These are phyloP conservation scores for Candida chilensis DNA, from an alignment of 805 yeast species.

Conservation along the genomic window DNA sequence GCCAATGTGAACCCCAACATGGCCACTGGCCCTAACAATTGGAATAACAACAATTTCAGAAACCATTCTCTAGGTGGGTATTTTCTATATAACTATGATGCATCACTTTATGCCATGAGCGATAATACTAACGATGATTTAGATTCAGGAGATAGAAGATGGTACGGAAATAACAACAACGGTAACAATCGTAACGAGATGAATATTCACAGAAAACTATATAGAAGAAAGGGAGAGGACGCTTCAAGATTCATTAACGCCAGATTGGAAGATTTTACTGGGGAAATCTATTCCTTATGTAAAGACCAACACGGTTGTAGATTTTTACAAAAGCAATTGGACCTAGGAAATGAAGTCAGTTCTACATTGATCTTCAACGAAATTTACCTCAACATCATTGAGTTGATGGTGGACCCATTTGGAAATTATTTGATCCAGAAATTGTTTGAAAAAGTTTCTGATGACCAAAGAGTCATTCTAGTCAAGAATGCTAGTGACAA, in stretches of 20 bases:
- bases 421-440: conserved; percentile 96
- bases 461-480: conserved; percentile 60
- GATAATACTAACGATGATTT: too few species aligned
- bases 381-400: conserved; percentile 67
- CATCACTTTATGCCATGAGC: too few species aligned
- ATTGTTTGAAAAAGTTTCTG: conserved; percentile 65
- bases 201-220: conserved; percentile 35
- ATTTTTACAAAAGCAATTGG: conserved; percentile 81
- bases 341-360: conserved; percentile 48
- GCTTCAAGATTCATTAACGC: conserved; percentile 65
- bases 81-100: too few species aligned
- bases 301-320: conserved; percentile 97
- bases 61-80: conserved; percentile 2
- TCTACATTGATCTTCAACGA: conserved; percentile 76
- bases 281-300: conserved; percentile 73
- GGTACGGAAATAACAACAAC: too few species aligned
- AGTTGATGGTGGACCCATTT: conserved; percentile 90
- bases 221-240: conserved; percentile 48
- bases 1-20: conserved; percentile 1
- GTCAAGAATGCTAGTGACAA: conserved; percentile 67
- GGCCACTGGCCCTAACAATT: conserved; percentile 1
- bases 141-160: too few species aligned
- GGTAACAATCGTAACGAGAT: conserved; percentile 9
- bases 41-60: conserved; percentile 1
- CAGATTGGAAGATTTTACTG: conserved; percentile 55